Percentiles rank a stretch among this genome's conserved stretches.
These are phyloP conservation scores for Capsicum rhomboideum DNA, from an alignment of 257 asterid species.

Conservation along the genomic window DNA sequence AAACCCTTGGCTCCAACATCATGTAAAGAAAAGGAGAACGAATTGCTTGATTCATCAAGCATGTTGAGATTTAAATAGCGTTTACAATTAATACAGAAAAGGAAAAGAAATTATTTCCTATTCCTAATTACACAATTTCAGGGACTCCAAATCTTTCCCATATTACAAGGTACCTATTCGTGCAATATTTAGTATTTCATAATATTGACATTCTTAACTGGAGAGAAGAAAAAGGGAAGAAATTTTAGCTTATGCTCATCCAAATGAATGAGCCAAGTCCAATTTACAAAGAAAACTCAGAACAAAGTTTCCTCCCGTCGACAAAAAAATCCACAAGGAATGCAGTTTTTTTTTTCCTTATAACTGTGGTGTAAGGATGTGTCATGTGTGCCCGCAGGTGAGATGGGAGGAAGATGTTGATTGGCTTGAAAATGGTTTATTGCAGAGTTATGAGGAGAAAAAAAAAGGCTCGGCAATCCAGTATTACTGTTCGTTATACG, in stretches of 20 bases:
- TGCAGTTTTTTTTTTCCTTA: background rate
- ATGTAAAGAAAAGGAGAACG: background rate
- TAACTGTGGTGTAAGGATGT: too few species aligned
- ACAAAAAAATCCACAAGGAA: background rate
- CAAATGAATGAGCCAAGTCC: background rate
- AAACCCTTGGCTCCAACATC: background rate
- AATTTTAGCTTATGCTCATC: background rate
- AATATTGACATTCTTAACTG: background rate
- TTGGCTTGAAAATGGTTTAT: too few species aligned
- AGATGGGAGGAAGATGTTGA: too few species aligned
- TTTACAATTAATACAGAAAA: background rate
- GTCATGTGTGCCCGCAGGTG: too few species aligned
- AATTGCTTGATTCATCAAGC: background rate
- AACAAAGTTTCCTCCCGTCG: background rate
- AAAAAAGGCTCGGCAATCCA: too few species aligned
- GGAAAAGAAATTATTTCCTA: background rate
- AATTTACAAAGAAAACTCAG: background rate
- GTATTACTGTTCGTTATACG: too few species aligned
- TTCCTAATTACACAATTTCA: background rate
- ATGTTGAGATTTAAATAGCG: background rate
- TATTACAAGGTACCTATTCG: background rate
- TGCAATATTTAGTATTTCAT: background rate
- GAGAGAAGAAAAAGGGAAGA: background rate
- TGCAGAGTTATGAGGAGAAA: too few species aligned
- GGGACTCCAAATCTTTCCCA: background rate